These are phyloP conservation scores for Parsonsia alboflavescens DNA, from an alignment of 257 asterid genomes.

Conservation along the genomic window DNA sequence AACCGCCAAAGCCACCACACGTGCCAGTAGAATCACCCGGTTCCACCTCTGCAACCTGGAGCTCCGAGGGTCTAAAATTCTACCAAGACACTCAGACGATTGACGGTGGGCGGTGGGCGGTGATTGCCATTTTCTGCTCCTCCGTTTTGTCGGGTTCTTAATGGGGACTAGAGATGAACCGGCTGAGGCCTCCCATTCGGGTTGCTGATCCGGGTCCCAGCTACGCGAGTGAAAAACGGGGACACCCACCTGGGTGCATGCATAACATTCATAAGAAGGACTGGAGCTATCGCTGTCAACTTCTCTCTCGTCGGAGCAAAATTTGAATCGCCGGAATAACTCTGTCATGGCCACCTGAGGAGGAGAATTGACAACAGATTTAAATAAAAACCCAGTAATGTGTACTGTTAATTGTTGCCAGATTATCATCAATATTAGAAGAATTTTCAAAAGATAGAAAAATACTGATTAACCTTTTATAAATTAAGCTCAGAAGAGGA, in stretches of 20 bases:
- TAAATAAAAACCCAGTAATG: too few species aligned
- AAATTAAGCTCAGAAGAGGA: not conserved
- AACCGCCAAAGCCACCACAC: conserved; percentile 85
- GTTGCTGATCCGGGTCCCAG: conserved; percentile 15
- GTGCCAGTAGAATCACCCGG: conserved; percentile 75
- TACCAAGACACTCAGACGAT: conserved; percentile 22
- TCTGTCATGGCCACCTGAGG: conserved; percentile 13
- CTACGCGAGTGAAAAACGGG: conserved; percentile 16
- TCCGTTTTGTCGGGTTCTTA: not conserved
- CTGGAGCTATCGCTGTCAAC: not conserved
- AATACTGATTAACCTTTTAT: not conserved
- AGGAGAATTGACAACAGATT: not conserved
- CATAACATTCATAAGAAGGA: conserved; percentile 7
- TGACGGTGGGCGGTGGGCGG: conserved; percentile 10
- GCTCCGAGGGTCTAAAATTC: conserved; percentile 72
- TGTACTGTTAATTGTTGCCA: not conserved
- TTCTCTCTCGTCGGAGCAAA: not conserved
- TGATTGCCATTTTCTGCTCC: not conserved
- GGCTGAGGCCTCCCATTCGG: conserved; percentile 1
- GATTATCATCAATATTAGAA: not conserved
- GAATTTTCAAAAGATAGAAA: not conserved
- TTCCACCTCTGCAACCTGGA: conserved; percentile 85
- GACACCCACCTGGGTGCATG: conserved; percentile 19
- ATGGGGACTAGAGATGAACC: conserved; percentile 2
- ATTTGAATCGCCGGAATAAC: not conserved